These are phyloP conservation scores for Filobasidium floriforme DNA, from an alignment of 768 basidiomycete genomes.

Conservation along the genomic window DNA sequence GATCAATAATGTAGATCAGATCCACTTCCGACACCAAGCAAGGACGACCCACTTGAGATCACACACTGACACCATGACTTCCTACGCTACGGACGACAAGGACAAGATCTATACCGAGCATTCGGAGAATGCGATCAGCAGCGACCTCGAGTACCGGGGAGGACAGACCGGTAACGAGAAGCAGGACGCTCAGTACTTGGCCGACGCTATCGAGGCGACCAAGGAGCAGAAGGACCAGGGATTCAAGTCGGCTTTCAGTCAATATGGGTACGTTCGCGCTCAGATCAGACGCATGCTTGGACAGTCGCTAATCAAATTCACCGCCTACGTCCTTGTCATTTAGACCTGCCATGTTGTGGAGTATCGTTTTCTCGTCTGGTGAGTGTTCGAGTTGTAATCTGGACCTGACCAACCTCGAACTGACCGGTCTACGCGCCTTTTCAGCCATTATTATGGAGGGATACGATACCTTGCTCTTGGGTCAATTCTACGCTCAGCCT, in stretches of 20 bases:
- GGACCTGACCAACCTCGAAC: slow-evolving; percentile 1
- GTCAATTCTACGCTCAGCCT: slow-evolving; percentile 28
- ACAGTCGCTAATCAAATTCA: too few relatives aligned
- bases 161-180: slow-evolving; percentile 11
- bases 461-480: slow-evolving; percentile 28
- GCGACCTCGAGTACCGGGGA: slow-evolving; percentile 3
- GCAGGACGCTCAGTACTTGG: slow-evolving; percentile 22
- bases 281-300: too few relatives aligned
- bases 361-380: slow-evolving; percentile 30
- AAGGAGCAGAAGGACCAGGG: slow-evolving; percentile 27
- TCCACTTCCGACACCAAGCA: too few relatives aligned
- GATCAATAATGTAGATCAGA: too few relatives aligned
- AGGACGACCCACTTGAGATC: too few relatives aligned
- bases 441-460: slow-evolving; percentile 37
- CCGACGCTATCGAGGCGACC: slow-evolving; percentile 23
- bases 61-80: neutral
- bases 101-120: slow-evolving; percentile 12
- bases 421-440: slow-evolving; percentile 9
- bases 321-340: too few relatives aligned
- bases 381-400: slow-evolving; percentile 7
- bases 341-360: slow-evolving; percentile 38
- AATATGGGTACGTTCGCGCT: too few relatives aligned
- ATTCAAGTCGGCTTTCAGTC: slow-evolving; percentile 30
- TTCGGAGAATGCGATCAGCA: slow-evolving; percentile 6
- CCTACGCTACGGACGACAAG: neutral